A percentile compares a stretch with the other conserved stretches of the same genome.
Evolutionary conservation across 2,329 filamentous ascomycete genomes (phyloP).

Genomic region (Ilyonectria mors-panacis): DNA sequence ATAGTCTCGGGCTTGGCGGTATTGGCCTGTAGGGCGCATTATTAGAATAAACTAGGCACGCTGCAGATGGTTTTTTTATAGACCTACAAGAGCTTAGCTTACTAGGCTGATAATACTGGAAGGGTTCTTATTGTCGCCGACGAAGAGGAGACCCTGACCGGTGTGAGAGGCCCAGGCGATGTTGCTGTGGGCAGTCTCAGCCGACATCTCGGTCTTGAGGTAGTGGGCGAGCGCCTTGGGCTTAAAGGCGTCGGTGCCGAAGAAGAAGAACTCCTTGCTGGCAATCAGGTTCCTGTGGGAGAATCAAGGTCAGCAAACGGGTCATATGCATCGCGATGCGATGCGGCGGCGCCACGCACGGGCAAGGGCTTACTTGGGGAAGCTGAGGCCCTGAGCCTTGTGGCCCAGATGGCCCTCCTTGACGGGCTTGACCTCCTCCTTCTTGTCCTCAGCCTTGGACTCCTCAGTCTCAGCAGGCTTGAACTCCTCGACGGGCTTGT

Average conservation of each 20-base stretch:
- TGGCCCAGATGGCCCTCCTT: slow-evolving; percentile 89
- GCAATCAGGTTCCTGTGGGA: slow-evolving; percentile 84
- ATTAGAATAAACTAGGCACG: too few species aligned
- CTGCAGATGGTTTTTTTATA: too few species aligned
- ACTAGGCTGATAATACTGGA: slow-evolving; percentile 89
- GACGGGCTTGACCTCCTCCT: slow-evolving; percentile 75
- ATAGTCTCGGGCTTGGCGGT: slow-evolving; percentile 79
- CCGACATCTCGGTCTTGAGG: slow-evolving; percentile 89
- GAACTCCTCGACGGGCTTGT: slow-evolving; percentile 62
- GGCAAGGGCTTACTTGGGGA: slow-evolving; percentile 86
- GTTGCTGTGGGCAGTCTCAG: slow-evolving; percentile 80
- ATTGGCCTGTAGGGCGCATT: slow-evolving; percentile 66
- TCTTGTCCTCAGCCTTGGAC: slow-evolving; percentile 57
- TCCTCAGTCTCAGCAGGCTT: slow-evolving; percentile 57
- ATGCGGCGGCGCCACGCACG: too few species aligned
- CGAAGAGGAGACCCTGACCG: slow-evolving; percentile 95
- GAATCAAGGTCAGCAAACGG: slow-evolving; percentile 43
- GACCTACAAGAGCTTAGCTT: too few species aligned
- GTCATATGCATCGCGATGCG: too few species aligned
- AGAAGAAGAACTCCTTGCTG: slow-evolving; percentile 95
- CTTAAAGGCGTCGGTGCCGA: slow-evolving; percentile 80
- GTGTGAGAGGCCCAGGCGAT: slow-evolving; percentile 94
- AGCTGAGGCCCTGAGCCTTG: slow-evolving; percentile 86
- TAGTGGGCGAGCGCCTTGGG: slow-evolving; percentile 82
- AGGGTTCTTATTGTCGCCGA: slow-evolving; percentile 87